Evolutionary conservation across 805 yeast species (phyloP).

Genomic region (Debaryomyces tyrocola): DNA sequence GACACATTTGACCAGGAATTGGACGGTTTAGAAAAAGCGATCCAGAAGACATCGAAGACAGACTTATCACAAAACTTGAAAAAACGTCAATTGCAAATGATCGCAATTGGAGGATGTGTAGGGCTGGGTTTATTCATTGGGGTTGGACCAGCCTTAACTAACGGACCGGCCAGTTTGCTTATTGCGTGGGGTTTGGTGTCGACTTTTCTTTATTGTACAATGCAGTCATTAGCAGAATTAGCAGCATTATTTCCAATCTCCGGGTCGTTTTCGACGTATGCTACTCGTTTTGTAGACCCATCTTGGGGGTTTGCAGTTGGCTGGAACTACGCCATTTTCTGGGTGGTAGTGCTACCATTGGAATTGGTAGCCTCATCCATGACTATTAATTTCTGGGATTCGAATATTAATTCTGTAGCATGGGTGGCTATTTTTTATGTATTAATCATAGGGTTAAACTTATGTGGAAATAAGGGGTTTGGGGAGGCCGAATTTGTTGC

Average conservation of each 20-base stretch:
- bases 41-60: conserved; percentile 4
- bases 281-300: conserved; percentile 42
- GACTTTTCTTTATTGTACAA: conserved; percentile 39
- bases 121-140: conserved; percentile 44
- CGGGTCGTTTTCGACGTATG: conserved; percentile 43
- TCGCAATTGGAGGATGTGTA: conserved; percentile 43
- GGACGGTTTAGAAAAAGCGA: conserved; percentile 5
- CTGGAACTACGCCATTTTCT: conserved; percentile 44
- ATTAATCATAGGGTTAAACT: conserved; percentile 32
- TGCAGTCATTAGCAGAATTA: conserved; percentile 43
- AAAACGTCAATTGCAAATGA: conserved; percentile 36
- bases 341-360: conserved; percentile 44
- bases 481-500: conserved; percentile 39
- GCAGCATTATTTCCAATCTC: conserved; percentile 39
- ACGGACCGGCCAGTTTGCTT: conserved; percentile 34
- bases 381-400: conserved; percentile 41
- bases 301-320: conserved; percentile 48
- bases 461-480: conserved; percentile 36
- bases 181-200: conserved; percentile 44
- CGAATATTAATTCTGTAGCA: conserved; percentile 38
- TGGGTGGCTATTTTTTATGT: conserved; percentile 43
- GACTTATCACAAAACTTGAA: conserved; percentile 23
- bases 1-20: conserved; percentile 6
- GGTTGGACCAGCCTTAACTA: conserved; percentile 34
- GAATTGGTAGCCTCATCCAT: conserved; percentile 44